phyloP scores from a whole-genome alignment of 2,329 filamentous ascomycete genomes.

The Fusarium penzigii region DNA sequence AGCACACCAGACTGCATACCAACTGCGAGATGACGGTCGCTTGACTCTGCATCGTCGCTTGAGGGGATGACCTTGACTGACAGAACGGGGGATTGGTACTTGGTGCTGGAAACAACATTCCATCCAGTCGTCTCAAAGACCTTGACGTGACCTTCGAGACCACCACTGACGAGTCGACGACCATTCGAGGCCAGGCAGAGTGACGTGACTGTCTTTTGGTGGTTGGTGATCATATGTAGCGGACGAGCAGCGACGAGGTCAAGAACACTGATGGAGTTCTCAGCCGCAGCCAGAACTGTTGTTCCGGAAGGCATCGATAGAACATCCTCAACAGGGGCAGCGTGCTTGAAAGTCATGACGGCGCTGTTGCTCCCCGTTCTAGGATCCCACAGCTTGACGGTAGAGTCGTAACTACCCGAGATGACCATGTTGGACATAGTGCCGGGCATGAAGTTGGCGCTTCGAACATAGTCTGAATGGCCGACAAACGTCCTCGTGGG shows the following conservation, averaged over 20 bases:
- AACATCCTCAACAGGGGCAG: conserved; percentile 86
- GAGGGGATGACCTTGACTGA: conserved; percentile 71
- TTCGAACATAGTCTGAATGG: conserved; percentile 90
- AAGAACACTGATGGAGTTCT: conserved; percentile 84
- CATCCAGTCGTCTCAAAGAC: conserved; percentile 91
- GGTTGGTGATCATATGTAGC: conserved; percentile 83
- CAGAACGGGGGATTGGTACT: conserved; percentile 90
- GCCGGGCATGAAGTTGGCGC: conserved; percentile 80
- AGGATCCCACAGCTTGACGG: conserved; percentile 91
- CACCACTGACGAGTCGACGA: conserved; percentile 80
- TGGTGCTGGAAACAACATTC: conserved; percentile 94
- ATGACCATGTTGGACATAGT: conserved; percentile 73
- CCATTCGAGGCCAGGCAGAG: conserved; percentile 80
- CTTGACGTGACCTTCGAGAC: conserved; percentile 94
- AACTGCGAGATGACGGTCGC: conserved; percentile 91
- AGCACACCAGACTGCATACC: conserved; percentile 95
- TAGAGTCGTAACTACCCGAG: conserved; percentile 92
- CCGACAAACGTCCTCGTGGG: conserved; percentile 79
- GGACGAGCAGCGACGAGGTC: conserved; percentile 91
- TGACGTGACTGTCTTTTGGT: conserved; percentile 96
- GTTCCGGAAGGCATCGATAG: conserved; percentile 85
- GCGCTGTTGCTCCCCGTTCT: conserved; percentile 64
- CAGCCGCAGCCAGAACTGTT: conserved; percentile 80
- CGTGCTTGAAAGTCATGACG: conserved; percentile 94
- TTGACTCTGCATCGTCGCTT: conserved; percentile 45